Percentiles rank a stretch among this genome's conserved stretches.
Conservation (phyloP, 169 alveolate genomes). For the Plasmodium fragile region DNA sequence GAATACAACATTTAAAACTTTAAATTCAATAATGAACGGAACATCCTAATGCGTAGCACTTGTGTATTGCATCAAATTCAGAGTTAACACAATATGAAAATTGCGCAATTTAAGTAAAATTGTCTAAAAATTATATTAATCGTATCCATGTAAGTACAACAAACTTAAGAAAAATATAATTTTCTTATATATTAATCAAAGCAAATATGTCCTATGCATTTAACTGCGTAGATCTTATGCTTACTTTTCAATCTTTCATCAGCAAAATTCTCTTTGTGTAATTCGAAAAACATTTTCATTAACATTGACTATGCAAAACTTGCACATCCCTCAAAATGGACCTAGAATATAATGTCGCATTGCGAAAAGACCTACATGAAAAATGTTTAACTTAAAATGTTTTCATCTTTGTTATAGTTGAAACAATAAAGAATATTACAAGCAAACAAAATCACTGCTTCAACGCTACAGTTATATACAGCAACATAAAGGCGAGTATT, state of each 20-base stretch:
- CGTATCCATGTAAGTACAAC: neutral
- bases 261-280: neutral
- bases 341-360: neutral
- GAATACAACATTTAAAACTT: neutral
- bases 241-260: neutral
- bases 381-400: neutral
- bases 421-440: neutral
- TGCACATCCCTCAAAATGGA: neutral
- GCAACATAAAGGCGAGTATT: neutral
- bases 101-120: constrained; percentile 14
- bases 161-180: neutral
- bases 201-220: neutral
- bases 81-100: neutral
- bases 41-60: neutral
- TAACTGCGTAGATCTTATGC: neutral
- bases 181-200: constrained; percentile 6
- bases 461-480: neutral
- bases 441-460: neutral
- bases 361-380: neutral
- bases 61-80: neutral
- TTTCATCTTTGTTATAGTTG: neutral
- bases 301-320: neutral
- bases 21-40: neutral
- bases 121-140: neutral
- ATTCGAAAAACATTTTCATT: neutral